Percentiles rank a stretch among this genome's conserved stretches.
phyloP scores from a whole-genome alignment of 176 grass and related monocot species.

The Oryza brachyantha region DNA sequence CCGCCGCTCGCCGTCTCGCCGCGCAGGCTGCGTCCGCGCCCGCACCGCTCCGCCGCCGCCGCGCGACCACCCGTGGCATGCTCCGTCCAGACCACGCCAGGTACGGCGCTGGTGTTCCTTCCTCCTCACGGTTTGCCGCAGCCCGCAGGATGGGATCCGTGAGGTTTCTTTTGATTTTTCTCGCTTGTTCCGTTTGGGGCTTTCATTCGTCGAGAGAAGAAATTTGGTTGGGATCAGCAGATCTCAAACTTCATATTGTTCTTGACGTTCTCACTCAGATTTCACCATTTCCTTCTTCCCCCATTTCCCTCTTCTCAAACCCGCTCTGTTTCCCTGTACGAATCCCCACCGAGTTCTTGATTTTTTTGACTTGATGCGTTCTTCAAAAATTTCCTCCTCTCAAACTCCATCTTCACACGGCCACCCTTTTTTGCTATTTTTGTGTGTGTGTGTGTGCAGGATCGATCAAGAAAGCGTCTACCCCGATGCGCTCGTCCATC shows the following conservation, averaged over 20 bases:
- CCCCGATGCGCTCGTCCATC: constrained; percentile 42
- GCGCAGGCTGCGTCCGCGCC: constrained; percentile 73
- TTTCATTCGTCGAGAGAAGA: background rate
- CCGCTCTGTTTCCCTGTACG: background rate
- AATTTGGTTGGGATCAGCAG: background rate
- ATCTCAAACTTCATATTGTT: background rate
- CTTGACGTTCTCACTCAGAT: background rate
- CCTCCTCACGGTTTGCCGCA: too few relatives aligned
- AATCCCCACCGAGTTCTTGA: background rate
- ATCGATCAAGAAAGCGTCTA: constrained; percentile 42
- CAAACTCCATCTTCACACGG: too few relatives aligned
- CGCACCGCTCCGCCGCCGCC: constrained; percentile 12
- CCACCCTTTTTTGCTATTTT: background rate
- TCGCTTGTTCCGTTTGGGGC: background rate
- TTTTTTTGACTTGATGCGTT: too few relatives aligned
- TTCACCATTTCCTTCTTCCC: background rate
- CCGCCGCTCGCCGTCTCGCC: constrained; percentile 67
- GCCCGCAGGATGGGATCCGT: too few relatives aligned
- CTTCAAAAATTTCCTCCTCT: too few relatives aligned
- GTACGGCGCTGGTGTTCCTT: too few relatives aligned
- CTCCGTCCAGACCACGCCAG: constrained; percentile 38
- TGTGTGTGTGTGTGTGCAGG: constrained; percentile 17
- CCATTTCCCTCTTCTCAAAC: background rate
- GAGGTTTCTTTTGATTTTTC: background rate
- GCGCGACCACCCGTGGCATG: constrained; percentile 21